A percentile compares a stretch with the other conserved stretches of the same genome.
Evolutionary conservation across 768 basidiomycete species (phyloP).

Genomic region (Auricularia heimuer): DNA sequence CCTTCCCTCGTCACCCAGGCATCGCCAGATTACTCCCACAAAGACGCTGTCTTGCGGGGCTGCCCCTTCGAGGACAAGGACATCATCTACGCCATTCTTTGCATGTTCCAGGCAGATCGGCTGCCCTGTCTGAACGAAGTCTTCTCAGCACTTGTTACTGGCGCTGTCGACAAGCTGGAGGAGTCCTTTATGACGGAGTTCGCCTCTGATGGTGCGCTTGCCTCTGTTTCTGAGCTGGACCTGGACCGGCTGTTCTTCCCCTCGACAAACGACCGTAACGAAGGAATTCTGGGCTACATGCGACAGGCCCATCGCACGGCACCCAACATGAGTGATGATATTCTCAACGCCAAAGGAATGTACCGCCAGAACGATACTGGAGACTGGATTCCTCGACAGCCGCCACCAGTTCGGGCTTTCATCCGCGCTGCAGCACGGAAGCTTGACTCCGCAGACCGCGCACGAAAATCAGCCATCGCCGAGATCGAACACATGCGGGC

Average conservation of each 20-base stretch:
- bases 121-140: neutral
- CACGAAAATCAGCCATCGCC: neutral
- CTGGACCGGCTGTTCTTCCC: neutral
- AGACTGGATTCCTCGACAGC: neutral
- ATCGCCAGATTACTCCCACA: slow-evolving; percentile 5
- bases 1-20: slow-evolving; percentile 12
- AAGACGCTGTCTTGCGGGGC: slow-evolving; percentile 10
- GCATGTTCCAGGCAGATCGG: neutral
- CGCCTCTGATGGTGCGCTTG: neutral
- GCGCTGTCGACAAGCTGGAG: neutral
- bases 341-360: neutral
- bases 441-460: neutral
- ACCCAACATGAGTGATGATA: neutral
- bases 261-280: neutral
- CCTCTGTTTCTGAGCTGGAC: neutral
- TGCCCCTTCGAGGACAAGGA: slow-evolving; percentile 6
- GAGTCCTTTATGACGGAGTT: neutral
- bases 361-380: neutral
- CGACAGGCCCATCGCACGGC: neutral
- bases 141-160: neutral
- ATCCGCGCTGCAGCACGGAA: neutral
- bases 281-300: neutral
- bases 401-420: neutral
- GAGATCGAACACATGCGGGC: neutral
- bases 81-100: slow-evolving; percentile 10